These are phyloP conservation scores for Sugiyamaella novakii DNA, from an alignment of 1,139 yeast species.

Conservation along the genomic window DNA sequence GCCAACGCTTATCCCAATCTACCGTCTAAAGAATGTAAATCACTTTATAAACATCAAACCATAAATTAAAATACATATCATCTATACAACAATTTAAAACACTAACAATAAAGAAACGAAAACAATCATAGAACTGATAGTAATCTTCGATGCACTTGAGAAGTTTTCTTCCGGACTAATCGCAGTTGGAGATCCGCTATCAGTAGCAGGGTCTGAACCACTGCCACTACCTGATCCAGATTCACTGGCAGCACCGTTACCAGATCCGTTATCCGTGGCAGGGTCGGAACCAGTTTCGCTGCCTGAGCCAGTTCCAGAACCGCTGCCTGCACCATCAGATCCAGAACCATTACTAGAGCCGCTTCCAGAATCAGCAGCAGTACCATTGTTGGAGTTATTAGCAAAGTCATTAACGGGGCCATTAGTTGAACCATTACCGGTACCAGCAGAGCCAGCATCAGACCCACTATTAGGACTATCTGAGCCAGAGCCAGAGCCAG, in stretches of 20 bases:
- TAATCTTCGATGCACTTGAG: conserved; percentile 11
- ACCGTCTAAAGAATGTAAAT: too few relatives aligned
- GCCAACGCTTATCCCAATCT: too few relatives aligned
- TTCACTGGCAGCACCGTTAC: not conserved
- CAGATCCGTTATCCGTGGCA: not conserved
- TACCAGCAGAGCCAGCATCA: not conserved
- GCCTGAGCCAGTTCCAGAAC: not conserved
- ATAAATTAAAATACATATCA: too few relatives aligned
- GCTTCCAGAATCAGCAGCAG: not conserved
- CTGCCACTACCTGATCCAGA: conserved; percentile 3
- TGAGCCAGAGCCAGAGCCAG: conserved; percentile 7
- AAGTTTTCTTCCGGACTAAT: conserved; percentile 6
- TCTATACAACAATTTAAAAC: conserved; percentile 1
- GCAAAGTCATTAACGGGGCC: too few relatives aligned
- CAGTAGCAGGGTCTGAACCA: conserved; percentile 2
- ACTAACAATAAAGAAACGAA: conserved; percentile 3
- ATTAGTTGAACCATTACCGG: not conserved
- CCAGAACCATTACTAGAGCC: conserved; percentile 2
- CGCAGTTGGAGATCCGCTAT: not conserved
- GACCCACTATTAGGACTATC: not conserved
- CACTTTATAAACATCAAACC: too few relatives aligned
- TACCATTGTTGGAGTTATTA: not conserved
- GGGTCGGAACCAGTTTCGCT: not conserved
- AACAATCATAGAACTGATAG: conserved; percentile 8
- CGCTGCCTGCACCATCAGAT: not conserved